These are phyloP conservation scores for Populus nigra DNA, from an alignment of 345 rosid species.

Conservation along the genomic window DNA sequence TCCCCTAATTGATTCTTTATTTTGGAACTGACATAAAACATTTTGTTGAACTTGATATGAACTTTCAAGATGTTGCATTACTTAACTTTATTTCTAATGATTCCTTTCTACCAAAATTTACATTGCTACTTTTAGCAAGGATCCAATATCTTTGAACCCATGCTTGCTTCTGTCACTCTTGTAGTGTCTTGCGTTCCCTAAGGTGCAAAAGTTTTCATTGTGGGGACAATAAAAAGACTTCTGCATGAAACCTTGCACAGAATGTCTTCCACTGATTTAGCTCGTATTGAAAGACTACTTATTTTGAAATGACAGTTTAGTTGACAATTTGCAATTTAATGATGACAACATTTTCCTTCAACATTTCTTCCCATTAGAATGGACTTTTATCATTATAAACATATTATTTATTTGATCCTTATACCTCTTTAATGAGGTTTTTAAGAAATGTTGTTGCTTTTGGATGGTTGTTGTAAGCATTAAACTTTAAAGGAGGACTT, in stretches of 20 bases:
- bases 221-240: background rate
- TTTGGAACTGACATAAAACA: background rate
- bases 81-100: background rate
- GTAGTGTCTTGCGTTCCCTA: background rate
- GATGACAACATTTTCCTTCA: background rate
- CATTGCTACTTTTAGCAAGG: background rate
- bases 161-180: background rate
- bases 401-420: background rate
- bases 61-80: background rate
- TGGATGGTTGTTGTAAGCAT: background rate
- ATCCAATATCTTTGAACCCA: background rate
- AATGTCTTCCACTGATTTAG: background rate
- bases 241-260: background rate
- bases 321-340: background rate
- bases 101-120: constrained; percentile 1
- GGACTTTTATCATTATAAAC: background rate
- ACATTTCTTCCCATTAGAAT: background rate
- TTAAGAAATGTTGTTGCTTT: background rate
- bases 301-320: background rate
- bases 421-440: background rate
- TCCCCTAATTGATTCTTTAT: background rate
- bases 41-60: background rate
- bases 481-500: background rate
- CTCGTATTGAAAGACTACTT: background rate
- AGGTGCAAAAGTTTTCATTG: background rate